phyloP scores from a whole-genome alignment of 345 rosid species.

The Eucalyptus guilfoylei region DNA sequence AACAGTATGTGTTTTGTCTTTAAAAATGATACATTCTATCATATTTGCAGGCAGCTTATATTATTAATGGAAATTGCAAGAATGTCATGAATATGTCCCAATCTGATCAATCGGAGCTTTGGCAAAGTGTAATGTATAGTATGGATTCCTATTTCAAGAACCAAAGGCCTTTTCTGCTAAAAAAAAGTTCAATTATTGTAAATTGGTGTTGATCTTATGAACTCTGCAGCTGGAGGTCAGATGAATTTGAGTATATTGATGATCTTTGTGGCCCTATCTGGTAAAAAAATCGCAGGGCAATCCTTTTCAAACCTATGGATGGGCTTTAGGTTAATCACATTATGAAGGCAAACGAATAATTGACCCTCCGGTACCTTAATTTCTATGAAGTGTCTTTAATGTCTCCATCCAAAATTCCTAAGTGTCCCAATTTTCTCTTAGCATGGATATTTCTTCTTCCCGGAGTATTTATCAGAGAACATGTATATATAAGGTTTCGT shows the following conservation, averaged over 20 bases:
- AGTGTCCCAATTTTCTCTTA: background rate
- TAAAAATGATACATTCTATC: background rate
- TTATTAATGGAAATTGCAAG: slow-evolving; percentile 90
- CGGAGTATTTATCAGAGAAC: background rate
- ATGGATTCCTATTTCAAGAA: slow-evolving; percentile 2
- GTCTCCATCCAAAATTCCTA: background rate
- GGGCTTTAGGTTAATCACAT: background rate
- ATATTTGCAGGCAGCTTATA: slow-evolving; percentile 70
- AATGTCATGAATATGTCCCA: slow-evolving; percentile 94
- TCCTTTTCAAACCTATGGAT: background rate
- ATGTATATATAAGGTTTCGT: background rate
- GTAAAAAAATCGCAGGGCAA: background rate
- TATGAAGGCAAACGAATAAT: background rate
- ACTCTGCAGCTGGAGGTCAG: background rate
- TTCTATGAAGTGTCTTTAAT: background rate
- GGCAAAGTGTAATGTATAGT: slow-evolving; percentile 76
- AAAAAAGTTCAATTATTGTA: background rate
- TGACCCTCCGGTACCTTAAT: background rate
- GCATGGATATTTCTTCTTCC: background rate
- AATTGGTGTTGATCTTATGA: background rate
- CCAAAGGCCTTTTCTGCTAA: background rate
- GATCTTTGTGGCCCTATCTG: background rate
- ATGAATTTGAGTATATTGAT: background rate
- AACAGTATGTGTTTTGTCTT: background rate
- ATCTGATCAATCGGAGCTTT: slow-evolving; percentile 80